Evolutionary conservation across 2,329 filamentous ascomycete species (phyloP).

Genomic region (Colletotrichum cuscutae): DNA sequence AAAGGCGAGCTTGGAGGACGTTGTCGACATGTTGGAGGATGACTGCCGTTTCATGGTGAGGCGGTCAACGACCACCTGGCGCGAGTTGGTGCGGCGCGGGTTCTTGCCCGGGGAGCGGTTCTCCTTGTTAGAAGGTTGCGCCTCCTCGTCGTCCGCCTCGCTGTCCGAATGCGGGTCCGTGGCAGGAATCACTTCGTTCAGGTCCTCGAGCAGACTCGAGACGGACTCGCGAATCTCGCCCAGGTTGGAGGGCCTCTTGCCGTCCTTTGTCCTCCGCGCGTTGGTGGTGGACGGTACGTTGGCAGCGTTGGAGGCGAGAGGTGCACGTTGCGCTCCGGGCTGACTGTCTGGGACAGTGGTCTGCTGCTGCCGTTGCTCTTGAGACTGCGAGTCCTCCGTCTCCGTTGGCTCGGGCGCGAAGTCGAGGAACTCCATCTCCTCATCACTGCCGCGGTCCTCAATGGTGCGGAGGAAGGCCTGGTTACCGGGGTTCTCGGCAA

Average conservation of each 20-base stretch:
- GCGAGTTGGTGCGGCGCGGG: conserved; percentile 45
- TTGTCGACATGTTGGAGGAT: conserved; percentile 48
- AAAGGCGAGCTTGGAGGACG: conserved; percentile 65
- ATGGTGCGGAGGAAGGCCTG: conserved; percentile 91
- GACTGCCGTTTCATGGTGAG: conserved; percentile 73
- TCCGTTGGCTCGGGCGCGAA: conserved; percentile 44
- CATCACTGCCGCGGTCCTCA: conserved; percentile 81
- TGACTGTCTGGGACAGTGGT: conserved; percentile 62
- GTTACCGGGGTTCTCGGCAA: conserved; percentile 89
- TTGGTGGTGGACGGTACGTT: conserved; percentile 66
- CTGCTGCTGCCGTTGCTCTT: conserved; percentile 40
- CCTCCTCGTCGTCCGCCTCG: conserved; percentile 57
- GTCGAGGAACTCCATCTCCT: conserved; percentile 81
- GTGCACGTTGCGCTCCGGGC: conserved; percentile 44
- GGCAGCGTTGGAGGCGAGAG: conserved; percentile 49
- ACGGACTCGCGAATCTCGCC: conserved; percentile 86
- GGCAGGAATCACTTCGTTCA: conserved; percentile 60
- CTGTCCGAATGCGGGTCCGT: conserved; percentile 62
- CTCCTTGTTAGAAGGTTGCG: conserved; percentile 60
- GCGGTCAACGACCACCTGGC: conserved; percentile 73
- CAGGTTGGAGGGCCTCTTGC: conserved; percentile 77
- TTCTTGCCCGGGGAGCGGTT: conserved; percentile 48
- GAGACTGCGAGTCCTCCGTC: conserved; percentile 50
- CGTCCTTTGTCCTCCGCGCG: conserved; percentile 69
- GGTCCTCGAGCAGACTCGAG: conserved; percentile 83